A percentile compares a stretch with the other conserved stretches of the same genome.
Conservation (phyloP, 108 stramenopile species). For the Mayamaea pseudoterrestris region DNA sequence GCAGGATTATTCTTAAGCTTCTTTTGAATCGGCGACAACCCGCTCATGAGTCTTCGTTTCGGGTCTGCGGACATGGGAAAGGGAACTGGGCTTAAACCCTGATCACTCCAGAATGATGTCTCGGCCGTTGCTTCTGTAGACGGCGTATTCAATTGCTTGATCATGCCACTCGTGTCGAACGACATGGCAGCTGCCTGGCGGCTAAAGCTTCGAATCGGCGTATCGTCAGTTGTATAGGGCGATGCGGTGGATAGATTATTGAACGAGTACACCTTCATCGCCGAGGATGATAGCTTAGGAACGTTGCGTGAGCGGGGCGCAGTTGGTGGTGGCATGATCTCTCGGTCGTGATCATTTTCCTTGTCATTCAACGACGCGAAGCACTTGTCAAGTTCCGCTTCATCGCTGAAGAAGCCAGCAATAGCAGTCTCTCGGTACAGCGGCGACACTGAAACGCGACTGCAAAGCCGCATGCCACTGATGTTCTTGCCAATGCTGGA, state of each 20-base stretch:
- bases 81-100: constrained; percentile 3
- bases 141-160: constrained; percentile 3
- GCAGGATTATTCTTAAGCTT: too few relatives aligned
- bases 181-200: background rate
- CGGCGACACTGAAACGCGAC: constrained; percentile 7
- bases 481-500: background rate
- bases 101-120: constrained; percentile 11
- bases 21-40: too few relatives aligned
- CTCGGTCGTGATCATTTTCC: background rate
- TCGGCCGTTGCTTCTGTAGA: constrained; percentile 5
- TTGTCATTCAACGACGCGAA: background rate
- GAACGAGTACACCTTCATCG: background rate
- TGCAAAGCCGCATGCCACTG: constrained; percentile 5
- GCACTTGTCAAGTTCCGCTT: background rate
- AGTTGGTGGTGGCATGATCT: constrained; percentile 13
- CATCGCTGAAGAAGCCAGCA: background rate
- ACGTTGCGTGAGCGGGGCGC: background rate
- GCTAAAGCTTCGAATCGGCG: background rate
- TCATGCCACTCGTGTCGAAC: background rate
- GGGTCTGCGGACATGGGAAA: background rate
- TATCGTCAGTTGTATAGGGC: constrained; percentile 1
- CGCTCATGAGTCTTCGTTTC: background rate
- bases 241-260: background rate
- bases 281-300: background rate
- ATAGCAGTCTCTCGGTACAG: background rate